A percentile compares a stretch with the other conserved stretches of the same genome.
Conservation (phyloP, 176 grass and related monocot genomes). For the Zizania latifolia region DNA sequence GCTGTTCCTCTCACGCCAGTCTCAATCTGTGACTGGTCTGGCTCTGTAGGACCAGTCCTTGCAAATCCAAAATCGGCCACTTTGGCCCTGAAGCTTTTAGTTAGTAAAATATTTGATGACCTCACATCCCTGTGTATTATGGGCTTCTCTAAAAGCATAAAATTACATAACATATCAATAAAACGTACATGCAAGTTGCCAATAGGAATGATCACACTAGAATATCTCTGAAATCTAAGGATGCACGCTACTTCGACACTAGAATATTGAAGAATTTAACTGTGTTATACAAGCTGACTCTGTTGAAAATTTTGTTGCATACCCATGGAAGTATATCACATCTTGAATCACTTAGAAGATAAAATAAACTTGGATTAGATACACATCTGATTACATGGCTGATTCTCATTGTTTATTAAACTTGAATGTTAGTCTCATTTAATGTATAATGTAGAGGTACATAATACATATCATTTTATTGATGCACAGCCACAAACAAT, state of each 20-base stretch:
- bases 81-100: conserved; percentile 74
- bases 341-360: not conserved
- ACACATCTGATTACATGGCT: not conserved
- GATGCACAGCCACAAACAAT: not conserved
- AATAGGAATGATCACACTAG: conserved; percentile 6
- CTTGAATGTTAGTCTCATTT: not conserved
- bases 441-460: not conserved
- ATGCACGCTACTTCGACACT: not conserved
- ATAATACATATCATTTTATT: not conserved
- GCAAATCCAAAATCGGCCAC: conserved; percentile 97
- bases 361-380: not conserved
- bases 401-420: not conserved
- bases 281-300: not conserved
- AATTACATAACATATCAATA: conserved; percentile 3
- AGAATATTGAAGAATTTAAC: not conserved
- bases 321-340: conserved; percentile 6
- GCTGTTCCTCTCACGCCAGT: conserved; percentile 84
- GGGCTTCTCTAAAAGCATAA: conserved; percentile 67
- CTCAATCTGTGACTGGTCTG: conserved; percentile 71
- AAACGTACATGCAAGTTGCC: not conserved
- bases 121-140: conserved; percentile 96
- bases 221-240: not conserved
- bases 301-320: not conserved
- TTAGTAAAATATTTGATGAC: conserved; percentile 92
- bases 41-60: conserved; percentile 68